Percentiles rank a stretch among this genome's conserved stretches.
Conservation (phyloP, 331 rosid genomes). For the Rosa hybrid region DNA sequence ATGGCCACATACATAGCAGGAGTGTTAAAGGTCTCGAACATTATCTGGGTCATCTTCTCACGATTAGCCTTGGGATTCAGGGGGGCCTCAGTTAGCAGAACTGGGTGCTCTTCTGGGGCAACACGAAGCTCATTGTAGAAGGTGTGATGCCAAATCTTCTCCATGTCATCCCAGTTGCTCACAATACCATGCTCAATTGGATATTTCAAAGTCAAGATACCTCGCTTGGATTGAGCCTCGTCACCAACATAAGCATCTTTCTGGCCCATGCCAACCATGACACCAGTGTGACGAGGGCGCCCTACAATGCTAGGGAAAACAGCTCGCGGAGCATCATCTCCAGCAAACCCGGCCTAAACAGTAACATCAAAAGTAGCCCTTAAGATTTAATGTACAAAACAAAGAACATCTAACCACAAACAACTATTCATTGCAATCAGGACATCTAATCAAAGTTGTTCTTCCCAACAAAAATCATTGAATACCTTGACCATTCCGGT, state of each 20-base stretch:
- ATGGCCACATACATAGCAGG: slow-evolving; percentile 99
- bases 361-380: slow-evolving; percentile 14
- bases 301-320: slow-evolving; percentile 99
- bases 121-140: slow-evolving; percentile 99
- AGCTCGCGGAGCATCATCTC: slow-evolving; percentile 99
- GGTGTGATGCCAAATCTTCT: slow-evolving; percentile 99
- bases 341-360: slow-evolving; percentile 94
- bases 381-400: not conserved
- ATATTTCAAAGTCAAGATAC: slow-evolving; percentile 89
- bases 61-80: slow-evolving; percentile 98
- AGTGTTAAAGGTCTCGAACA: slow-evolving; percentile 96
- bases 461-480: not conserved
- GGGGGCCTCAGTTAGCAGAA: slow-evolving; percentile 96
- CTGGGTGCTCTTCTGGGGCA: slow-evolving; percentile 99
- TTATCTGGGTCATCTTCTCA: slow-evolving; percentile 99
- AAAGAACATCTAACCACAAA: not conserved
- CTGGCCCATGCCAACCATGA: slow-evolving; percentile 99
- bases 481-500: slow-evolving; percentile 99
- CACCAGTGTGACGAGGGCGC: slow-evolving; percentile 99
- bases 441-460: not conserved
- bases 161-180: slow-evolving; percentile 99
- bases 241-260: slow-evolving; percentile 99
- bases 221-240: slow-evolving; percentile 97
- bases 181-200: slow-evolving; percentile 99
- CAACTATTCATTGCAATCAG: not conserved